Conservation (phyloP, 2,329 filamentous ascomycete genomes). For the Stemphylium lycopersici region DNA sequence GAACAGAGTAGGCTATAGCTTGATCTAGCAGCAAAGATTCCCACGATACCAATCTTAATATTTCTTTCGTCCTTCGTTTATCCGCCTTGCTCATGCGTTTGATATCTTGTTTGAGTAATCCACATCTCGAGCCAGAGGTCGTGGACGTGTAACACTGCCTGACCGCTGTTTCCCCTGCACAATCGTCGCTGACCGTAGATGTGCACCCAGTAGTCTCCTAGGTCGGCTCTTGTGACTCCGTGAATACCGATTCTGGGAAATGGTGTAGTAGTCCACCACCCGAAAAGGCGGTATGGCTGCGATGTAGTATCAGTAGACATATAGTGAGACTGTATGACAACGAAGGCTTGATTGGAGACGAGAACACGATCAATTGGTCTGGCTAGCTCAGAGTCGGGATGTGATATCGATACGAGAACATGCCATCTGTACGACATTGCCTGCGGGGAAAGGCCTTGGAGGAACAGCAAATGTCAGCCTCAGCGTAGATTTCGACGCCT, state of each 20-base stretch:
- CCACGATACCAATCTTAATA: background rate
- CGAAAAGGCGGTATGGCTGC: conserved; percentile 17
- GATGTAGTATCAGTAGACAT: background rate
- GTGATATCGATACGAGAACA: too few relatives aligned
- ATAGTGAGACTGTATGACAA: background rate
- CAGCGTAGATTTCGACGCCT: too few relatives aligned
- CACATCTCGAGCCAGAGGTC: conserved; percentile 22
- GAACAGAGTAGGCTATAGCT: conserved; percentile 16
- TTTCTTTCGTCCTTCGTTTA: background rate
- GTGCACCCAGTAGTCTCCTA: conserved; percentile 21
- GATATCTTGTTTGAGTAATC: conserved; percentile 13
- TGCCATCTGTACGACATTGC: too few relatives aligned
- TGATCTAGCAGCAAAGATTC: too few relatives aligned
- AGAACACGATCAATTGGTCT: too few relatives aligned
- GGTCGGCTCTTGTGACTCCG: conserved; percentile 8
- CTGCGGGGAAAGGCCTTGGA: too few relatives aligned
- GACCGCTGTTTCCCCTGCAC: background rate
- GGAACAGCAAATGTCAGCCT: too few relatives aligned
- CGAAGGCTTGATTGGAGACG: background rate
- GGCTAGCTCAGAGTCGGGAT: too few relatives aligned
- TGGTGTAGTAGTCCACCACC: conserved; percentile 15
- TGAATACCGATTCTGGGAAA: conserved; percentile 12
- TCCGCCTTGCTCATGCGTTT: background rate
- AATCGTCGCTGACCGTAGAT: conserved; percentile 9
- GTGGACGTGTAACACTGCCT: background rate